phyloP scores from a whole-genome alignment of 2,329 filamentous ascomycete genomes.

The Neurospora crassa region DNA sequence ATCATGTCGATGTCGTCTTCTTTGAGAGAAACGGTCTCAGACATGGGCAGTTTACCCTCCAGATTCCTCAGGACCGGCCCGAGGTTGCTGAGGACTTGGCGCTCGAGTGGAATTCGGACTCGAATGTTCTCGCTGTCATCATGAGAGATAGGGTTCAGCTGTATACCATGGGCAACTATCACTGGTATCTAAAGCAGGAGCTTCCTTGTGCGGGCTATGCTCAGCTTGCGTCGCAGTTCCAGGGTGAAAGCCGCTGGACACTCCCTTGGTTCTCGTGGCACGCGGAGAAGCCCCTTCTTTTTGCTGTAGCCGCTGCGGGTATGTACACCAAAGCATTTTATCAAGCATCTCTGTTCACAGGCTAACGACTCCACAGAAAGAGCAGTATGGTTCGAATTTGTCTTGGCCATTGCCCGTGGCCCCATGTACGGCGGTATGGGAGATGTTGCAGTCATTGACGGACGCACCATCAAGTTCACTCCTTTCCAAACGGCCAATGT shows the following conservation, averaged over 20 bases:
- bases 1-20: slow-evolving; percentile 75
- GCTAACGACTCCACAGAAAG: slow-evolving; percentile 20
- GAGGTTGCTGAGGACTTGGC: slow-evolving; percentile 23
- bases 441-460: slow-evolving; percentile 76
- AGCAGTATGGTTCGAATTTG: slow-evolving; percentile 54
- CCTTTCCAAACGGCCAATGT: slow-evolving; percentile 76
- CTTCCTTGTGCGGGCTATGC: slow-evolving; percentile 37
- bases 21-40: slow-evolving; percentile 95
- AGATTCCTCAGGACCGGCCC: slow-evolving; percentile 23
- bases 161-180: slow-evolving; percentile 96
- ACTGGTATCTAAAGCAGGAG: slow-evolving; percentile 96
- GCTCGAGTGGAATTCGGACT: slow-evolving; percentile 85
- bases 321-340: slow-evolving; percentile 15
- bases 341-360: background rate
- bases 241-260: slow-evolving; percentile 84
- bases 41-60: slow-evolving; percentile 88
- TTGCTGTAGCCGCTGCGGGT: slow-evolving; percentile 47
- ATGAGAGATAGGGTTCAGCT: slow-evolving; percentile 70
- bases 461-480: slow-evolving; percentile 69
- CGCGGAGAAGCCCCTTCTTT: slow-evolving; percentile 67
- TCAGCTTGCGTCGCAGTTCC: slow-evolving; percentile 19
- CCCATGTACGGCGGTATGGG: slow-evolving; percentile 31
- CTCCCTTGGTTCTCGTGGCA: slow-evolving; percentile 63
- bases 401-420: slow-evolving; percentile 58
- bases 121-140: slow-evolving; percentile 76